These are phyloP conservation scores for Aspergillus baeticus DNA, from an alignment of 495 filamentous ascomycete species.

Conservation along the genomic window DNA sequence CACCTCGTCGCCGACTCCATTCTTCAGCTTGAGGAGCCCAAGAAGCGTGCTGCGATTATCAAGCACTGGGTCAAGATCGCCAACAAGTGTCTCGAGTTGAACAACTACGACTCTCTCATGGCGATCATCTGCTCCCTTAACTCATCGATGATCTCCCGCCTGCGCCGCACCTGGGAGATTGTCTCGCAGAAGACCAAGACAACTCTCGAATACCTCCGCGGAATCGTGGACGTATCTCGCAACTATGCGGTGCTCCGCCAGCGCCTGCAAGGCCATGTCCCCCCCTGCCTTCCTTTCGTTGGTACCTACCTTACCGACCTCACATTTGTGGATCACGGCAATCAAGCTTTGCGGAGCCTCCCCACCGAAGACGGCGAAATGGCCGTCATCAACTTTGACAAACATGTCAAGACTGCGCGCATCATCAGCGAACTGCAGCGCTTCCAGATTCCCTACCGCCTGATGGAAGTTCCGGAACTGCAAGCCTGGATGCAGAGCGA, in stretches of 20 bases:
- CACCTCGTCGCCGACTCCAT: conserved; percentile 97
- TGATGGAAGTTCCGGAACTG: conserved; percentile 82
- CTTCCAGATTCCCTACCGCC: conserved; percentile 93
- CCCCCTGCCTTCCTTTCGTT: conserved; percentile 94
- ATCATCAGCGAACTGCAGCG: conserved; percentile 95
- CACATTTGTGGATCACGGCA: conserved; percentile 82
- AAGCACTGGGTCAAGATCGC: conserved; percentile 99
- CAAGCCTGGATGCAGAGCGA: conserved; percentile 92
- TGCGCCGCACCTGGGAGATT: conserved; percentile 90
- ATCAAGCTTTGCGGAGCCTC: conserved; percentile 61
- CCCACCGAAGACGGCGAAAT: conserved; percentile 56
- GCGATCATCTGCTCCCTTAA: conserved; percentile 93
- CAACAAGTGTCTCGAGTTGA: conserved; percentile 78
- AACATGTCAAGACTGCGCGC: conserved; percentile 89
- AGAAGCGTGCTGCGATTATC: conserved; percentile 85
- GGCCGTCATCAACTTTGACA: conserved; percentile 96
- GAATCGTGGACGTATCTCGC: conserved; percentile 80
- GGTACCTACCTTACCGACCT: conserved; percentile 91
- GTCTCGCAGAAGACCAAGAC: conserved; percentile 84
- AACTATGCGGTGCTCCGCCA: conserved; percentile 91
- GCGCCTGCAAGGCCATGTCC: conserved; percentile 81
- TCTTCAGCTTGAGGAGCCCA: conserved; percentile 78
- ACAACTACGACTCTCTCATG: conserved; percentile 97
- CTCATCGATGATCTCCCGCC: conserved; percentile 84
- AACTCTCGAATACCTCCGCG: conserved; percentile 71